A percentile compares a stretch with the other conserved stretches of the same genome.
Evolutionary conservation across 495 filamentous ascomycete genomes (phyloP).

Genomic region (Mycothermus thermophilus): DNA sequence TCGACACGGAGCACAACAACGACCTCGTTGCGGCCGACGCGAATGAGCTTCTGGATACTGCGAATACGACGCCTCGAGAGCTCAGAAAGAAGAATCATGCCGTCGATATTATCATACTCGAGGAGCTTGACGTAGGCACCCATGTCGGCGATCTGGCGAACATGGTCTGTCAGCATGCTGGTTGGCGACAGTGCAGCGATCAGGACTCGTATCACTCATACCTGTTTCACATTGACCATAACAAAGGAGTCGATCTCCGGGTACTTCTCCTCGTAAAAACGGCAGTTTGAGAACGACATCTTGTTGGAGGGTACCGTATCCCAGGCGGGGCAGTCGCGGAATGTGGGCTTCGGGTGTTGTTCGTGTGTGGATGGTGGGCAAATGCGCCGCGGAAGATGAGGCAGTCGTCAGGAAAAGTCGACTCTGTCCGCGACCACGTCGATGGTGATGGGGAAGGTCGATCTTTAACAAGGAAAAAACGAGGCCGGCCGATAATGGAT

Average conservation of each 20-base stretch:
- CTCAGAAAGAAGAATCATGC: slow-evolving; percentile 97
- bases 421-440: too few species aligned
- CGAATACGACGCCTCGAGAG: slow-evolving; percentile 91
- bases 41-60: slow-evolving; percentile 97
- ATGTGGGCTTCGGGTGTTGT: slow-evolving; percentile 3
- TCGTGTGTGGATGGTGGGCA: background rate
- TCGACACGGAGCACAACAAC: slow-evolving; percentile 96
- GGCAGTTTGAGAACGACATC: slow-evolving; percentile 98
- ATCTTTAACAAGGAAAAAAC: too few species aligned
- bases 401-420: background rate
- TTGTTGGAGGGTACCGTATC: slow-evolving; percentile 20
- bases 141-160: slow-evolving; percentile 87
- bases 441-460: background rate
- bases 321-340: slow-evolving; percentile 12
- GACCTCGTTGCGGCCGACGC: slow-evolving; percentile 93
- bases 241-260: slow-evolving; percentile 98
- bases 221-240: slow-evolving; percentile 97
- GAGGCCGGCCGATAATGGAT: too few species aligned
- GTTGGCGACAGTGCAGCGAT: slow-evolving; percentile 7
- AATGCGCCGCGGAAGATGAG: slow-evolving; percentile 1
- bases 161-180: background rate
- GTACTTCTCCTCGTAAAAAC: slow-evolving; percentile 85
- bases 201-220: too few species aligned
- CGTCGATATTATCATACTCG: slow-evolving; percentile 99
- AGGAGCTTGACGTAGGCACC: slow-evolving; percentile 98